Percentiles rank a stretch among this genome's conserved stretches.
Evolutionary conservation across 306 rosid genomes (phyloP).

Genomic region (Rosa persica): DNA sequence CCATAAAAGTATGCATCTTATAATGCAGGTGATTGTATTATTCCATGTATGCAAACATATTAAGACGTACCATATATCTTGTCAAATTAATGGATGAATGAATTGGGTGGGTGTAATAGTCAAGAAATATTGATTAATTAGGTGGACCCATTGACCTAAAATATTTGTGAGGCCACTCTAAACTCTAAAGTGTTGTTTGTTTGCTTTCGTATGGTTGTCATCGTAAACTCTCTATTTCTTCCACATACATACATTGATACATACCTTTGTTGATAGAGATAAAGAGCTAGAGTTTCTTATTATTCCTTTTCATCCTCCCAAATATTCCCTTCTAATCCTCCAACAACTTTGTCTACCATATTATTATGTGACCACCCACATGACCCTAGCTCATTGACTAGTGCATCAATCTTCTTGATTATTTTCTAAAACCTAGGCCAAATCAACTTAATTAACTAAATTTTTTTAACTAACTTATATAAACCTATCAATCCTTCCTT

Average conservation of each 20-base stretch:
- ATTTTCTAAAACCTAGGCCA: conserved; percentile 33
- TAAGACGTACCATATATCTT: neutral
- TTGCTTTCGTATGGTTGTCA: conserved; percentile 58
- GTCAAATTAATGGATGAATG: conserved; percentile 25
- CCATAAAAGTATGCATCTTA: neutral
- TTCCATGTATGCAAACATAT: neutral
- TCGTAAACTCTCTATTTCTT: conserved; percentile 34
- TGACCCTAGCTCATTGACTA: conserved; percentile 28
- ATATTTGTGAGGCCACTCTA: conserved; percentile 32
- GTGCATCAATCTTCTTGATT: conserved; percentile 2
- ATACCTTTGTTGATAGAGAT: conserved; percentile 21
- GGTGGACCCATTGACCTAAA: conserved; percentile 77
- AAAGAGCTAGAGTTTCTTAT: conserved; percentile 24
- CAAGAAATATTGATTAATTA: conserved; percentile 41
- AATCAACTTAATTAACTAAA: conserved; percentile 11
- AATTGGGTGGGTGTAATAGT: conserved; percentile 51
- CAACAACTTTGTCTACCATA: conserved; percentile 41
- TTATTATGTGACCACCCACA: conserved; percentile 36
- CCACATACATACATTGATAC: conserved; percentile 23
- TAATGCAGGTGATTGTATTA: neutral
- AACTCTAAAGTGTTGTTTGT: conserved; percentile 65
- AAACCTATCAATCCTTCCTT: neutral
- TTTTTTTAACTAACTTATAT: neutral
- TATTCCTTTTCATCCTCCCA: conserved; percentile 61
- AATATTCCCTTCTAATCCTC: conserved; percentile 64